phyloP scores from a whole-genome alignment of 176 grass and related monocot genomes.

The Triticum dicoccoides region DNA sequence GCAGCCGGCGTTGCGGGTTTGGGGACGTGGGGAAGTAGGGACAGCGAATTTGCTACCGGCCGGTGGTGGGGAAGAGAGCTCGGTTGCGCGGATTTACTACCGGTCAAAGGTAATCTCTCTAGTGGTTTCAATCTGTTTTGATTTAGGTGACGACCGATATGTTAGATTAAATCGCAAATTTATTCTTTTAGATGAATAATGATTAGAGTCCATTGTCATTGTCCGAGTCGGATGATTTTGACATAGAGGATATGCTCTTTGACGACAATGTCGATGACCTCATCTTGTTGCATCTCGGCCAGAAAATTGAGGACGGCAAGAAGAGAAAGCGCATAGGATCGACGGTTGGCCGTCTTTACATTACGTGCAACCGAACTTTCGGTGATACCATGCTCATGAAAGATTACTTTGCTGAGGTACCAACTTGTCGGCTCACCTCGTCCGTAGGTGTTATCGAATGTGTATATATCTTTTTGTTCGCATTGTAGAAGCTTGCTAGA shows the following conservation, averaged over 20 bases:
- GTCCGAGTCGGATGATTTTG: neutral
- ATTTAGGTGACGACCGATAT: too few relatives aligned
- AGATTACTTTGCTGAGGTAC: neutral
- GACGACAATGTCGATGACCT: neutral
- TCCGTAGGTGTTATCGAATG: neutral
- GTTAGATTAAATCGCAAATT: too few relatives aligned
- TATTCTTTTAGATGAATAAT: neutral
- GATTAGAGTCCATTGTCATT: neutral
- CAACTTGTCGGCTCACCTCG: neutral
- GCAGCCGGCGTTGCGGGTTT: too few relatives aligned
- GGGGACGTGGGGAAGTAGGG: too few relatives aligned
- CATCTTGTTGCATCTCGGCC: neutral
- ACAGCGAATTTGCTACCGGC: too few relatives aligned
- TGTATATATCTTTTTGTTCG: neutral
- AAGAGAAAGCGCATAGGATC: neutral
- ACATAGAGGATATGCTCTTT: neutral
- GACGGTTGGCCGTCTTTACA: neutral
- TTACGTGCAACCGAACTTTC: rapidly evolving
- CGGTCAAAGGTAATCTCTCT: too few relatives aligned
- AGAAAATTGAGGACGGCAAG: neutral
- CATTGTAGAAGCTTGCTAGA: neutral
- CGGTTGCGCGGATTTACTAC: rapidly evolving
- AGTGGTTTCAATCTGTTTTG: too few relatives aligned
- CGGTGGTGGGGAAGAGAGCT: too few relatives aligned
- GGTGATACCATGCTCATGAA: neutral